Percentiles rank a stretch among this genome's conserved stretches.
These are phyloP conservation scores for Acidiella bohemica DNA, from an alignment of 495 filamentous ascomycete genomes.

Conservation along the genomic window DNA sequence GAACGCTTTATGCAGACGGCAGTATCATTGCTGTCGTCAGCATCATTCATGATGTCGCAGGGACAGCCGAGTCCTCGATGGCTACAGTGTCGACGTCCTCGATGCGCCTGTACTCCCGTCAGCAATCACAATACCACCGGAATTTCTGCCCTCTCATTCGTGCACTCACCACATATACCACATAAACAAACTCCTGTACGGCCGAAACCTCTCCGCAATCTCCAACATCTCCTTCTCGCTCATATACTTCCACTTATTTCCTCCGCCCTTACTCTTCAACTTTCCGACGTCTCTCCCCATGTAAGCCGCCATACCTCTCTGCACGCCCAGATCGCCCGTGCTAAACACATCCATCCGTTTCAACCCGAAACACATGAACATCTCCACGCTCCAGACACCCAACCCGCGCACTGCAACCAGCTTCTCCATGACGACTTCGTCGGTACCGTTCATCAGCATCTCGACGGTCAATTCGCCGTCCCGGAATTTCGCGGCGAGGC, in stretches of 20 bases:
- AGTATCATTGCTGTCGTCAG: too few relatives aligned
- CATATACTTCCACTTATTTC: constrained; percentile 99
- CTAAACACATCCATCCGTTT: constrained; percentile 92
- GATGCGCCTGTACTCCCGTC: constrained; percentile 8
- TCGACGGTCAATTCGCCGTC: constrained; percentile 57
- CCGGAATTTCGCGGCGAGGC: constrained; percentile 69
- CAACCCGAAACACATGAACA: constrained; percentile 87
- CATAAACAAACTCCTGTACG: constrained; percentile 69
- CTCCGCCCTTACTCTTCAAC: constrained; percentile 67
- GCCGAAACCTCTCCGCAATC: constrained; percentile 62
- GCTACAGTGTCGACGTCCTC: constrained; percentile 16
- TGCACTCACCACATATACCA: constrained; percentile 91
- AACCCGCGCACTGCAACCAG: constrained; percentile 78
- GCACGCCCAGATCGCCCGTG: constrained; percentile 83
- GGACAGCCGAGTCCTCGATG: constrained; percentile 2
- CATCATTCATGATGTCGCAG: too few relatives aligned
- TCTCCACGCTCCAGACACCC: constrained; percentile 86
- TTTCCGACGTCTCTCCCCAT: constrained; percentile 69
- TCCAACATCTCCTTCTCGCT: constrained; percentile 82
- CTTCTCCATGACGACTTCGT: constrained; percentile 73
- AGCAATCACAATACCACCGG: constrained; percentile 47
- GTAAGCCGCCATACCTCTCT: constrained; percentile 86
- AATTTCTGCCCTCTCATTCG: constrained; percentile 24
- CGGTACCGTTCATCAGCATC: constrained; percentile 60
- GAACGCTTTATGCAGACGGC: too few relatives aligned